These are phyloP conservation scores for Penicillium argentinense DNA, from an alignment of 495 filamentous ascomycete species.

Conservation along the genomic window DNA sequence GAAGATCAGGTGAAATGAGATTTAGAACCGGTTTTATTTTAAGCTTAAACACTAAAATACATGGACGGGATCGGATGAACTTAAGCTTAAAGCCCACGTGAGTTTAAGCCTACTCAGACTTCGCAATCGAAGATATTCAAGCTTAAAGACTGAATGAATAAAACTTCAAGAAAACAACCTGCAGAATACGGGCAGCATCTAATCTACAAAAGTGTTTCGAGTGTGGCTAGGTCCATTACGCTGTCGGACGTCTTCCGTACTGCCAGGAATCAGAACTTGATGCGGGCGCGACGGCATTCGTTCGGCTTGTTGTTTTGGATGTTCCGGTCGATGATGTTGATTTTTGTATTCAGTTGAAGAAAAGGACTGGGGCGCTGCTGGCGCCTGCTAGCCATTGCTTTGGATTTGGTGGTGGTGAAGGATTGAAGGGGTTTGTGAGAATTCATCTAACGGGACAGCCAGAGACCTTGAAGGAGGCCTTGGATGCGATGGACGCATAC, in stretches of 20 bases:
- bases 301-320: background rate
- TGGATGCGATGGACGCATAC: constrained; percentile 8
- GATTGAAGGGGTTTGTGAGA: constrained; percentile 14
- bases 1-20: too few species aligned
- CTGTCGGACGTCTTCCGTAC: too few species aligned
- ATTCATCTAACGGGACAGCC: constrained; percentile 10
- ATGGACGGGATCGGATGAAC: too few species aligned
- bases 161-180: too few species aligned
- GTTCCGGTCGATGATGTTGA: constrained; percentile 12
- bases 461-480: constrained; percentile 3
- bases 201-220: constrained; percentile 4
- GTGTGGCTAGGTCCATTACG: constrained; percentile 5
- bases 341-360: constrained; percentile 10
- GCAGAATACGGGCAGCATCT: too few species aligned
- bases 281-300: constrained; percentile 11
- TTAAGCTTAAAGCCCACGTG: too few species aligned
- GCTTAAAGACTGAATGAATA: too few species aligned
- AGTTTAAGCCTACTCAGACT: too few species aligned
- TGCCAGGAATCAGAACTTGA: too few species aligned
- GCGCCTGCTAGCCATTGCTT: constrained; percentile 17
- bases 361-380: constrained; percentile 10
- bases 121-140: too few species aligned
- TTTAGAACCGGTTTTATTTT: too few species aligned
- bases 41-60: too few species aligned
- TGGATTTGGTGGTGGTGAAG: constrained; percentile 3